Base-by-base conservation (phyloP, 2,329 filamentous ascomycete species). In the Scedosporium apiospermum region DNA sequence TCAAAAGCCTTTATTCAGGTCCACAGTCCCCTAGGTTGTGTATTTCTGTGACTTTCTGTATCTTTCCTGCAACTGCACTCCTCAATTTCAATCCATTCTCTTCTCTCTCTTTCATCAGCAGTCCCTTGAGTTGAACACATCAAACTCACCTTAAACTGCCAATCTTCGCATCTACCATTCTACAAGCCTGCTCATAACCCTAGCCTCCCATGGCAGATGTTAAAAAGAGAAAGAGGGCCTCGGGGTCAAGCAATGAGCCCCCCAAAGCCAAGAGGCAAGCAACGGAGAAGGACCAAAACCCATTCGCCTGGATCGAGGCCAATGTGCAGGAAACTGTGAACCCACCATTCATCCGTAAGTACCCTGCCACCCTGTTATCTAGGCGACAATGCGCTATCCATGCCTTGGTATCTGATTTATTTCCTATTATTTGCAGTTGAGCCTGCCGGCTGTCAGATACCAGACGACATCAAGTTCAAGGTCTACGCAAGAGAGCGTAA, bases 381-480 rank as follows among this genome's bases (percentile, higher is more conserved):
- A 51, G 3, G n/a, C 23, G 30, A n/a, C 57, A n/a, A 34, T n/a
- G 5, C 14, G 2, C 26, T 58, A 18, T 59, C 2, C 7, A 38
- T 34, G 27, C 6, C n/a, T 10, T 16, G 30, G 23, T 18, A 44
- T 18, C 26, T 21, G 41, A 21, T 10, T 16, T n/a, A 58, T 27
- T 18, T 10, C 7, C 12, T 9, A 7, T 26, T 59, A 12, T 57
- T 41, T 30, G 10, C 30, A 62, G 60, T 62, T 34, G 60, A 62
- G 60, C 60, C 60, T 38, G 60, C 60, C 1, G 60, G 60, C 60
- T 62, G 60, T 53, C 51, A 57, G 44, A 44, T 62, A 57, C 60
- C 60, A 57, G 60, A 62, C 51, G 23, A 62, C 21, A 14, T 58
- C 12, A 58, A 41, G 10, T 62, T 62, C 51, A 42, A 55, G 21